Evolutionary conservation across 2,329 filamentous ascomycete species (phyloP), one percentile per base, ranked within the genome.

Genomic region (Fusarium fujikuroi): DNA sequence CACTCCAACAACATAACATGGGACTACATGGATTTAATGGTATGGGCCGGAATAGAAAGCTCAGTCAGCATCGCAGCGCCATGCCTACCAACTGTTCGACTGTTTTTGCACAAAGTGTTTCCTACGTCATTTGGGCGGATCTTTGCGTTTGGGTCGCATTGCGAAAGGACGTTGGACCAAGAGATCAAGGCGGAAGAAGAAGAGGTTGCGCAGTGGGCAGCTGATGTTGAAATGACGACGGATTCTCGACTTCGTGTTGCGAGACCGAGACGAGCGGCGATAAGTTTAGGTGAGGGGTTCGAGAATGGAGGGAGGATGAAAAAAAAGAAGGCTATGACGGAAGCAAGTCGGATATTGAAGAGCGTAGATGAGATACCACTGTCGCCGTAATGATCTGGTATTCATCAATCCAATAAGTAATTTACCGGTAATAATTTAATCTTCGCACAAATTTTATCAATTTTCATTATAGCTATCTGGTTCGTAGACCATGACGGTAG

Each of bases 1-100:
- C 42, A 68, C 7, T 68, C 65, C 0, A 30, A 50, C 6, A 68
- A 68, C 21, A 68, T 68, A 1, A 68, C 63, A 0, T 68, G 63
- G 65, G 65, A 68, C 11, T 68, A 68, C 5, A 68, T 68, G 65
- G 65, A 68, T 4, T 16, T 68, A 0, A 68, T 68, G 63, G 63
- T 68, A 0, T 68, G 65, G 65, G 63, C 65, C 0, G 65, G 65
- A 11, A 68, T 68, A 16, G 63, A 68, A 50, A 68, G 47, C 9
- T 68, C 65, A 0, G 65, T 68, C 6, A 68, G 65, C 6, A 61
- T 68, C 8, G 65, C 65, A 8, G 65, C 65, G 1, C 65, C 63
- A 1, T 68, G 63, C 18, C 16, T 68, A 0, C 66, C 63, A 1
- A 68, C 66, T 2, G 63, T 68, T 15, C 49, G 66, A 16, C 10